These are phyloP conservation scores for Lactarius sp. DNA, from an alignment of 768 basidiomycete genomes.

Conservation along the genomic window DNA sequence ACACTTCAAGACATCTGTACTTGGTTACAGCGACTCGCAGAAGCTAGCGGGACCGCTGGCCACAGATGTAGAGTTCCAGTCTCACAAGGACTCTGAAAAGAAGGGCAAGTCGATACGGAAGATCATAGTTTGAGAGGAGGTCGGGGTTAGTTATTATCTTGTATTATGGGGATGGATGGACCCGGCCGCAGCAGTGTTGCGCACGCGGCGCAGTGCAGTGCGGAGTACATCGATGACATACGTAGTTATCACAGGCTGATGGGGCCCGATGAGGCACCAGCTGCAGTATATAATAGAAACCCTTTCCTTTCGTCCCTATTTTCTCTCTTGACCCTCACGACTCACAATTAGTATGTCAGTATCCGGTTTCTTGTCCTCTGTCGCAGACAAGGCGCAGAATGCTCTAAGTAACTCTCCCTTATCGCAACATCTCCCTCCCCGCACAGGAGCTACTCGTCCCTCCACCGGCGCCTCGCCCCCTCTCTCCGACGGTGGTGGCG, in stretches of 20 bases:
- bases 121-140: slow-evolving; percentile 57
- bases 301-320: slow-evolving; percentile 21
- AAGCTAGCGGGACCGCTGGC: slow-evolving; percentile 81
- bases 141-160: slow-evolving; percentile 22
- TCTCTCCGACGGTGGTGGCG: slow-evolving; percentile 23
- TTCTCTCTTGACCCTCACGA: slow-evolving; percentile 18
- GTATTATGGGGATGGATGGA: slow-evolving; percentile 22
- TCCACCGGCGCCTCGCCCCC: slow-evolving; percentile 16
- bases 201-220: not conserved
- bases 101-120: slow-evolving; percentile 83
- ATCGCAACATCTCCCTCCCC: slow-evolving; percentile 45
- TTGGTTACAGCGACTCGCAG: slow-evolving; percentile 72
- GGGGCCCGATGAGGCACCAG: not conserved
- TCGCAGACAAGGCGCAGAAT: slow-evolving; percentile 73
- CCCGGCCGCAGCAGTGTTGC: not conserved
- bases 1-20: slow-evolving; percentile 88
- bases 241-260: slow-evolving; percentile 22
- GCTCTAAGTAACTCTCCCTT: slow-evolving; percentile 61
- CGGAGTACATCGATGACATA: slow-evolving; percentile 26
- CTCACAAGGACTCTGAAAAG: slow-evolving; percentile 93
- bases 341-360: slow-evolving; percentile 45
- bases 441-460: slow-evolving; percentile 37
- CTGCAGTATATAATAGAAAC: slow-evolving; percentile 19
- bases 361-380: slow-evolving; percentile 55
- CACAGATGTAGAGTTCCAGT: slow-evolving; percentile 92